These are phyloP conservation scores for Leccinum olivaceopallidum DNA, from an alignment of 768 basidiomycete species.

Conservation along the genomic window DNA sequence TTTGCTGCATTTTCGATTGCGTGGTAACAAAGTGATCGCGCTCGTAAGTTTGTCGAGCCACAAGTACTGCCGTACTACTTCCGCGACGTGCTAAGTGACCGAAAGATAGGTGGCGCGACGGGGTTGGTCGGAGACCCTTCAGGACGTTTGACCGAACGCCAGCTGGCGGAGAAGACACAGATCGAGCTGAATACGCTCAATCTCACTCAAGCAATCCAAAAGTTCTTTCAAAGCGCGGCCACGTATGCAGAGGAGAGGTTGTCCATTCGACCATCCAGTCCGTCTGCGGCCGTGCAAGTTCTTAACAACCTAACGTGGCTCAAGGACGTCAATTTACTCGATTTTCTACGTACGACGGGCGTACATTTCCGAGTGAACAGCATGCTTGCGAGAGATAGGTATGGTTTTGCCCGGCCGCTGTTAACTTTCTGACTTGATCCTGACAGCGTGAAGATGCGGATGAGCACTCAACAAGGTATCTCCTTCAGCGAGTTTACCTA, in stretches of 20 bases:
- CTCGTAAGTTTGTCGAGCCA: constrained; percentile 55
- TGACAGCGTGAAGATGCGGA: constrained; percentile 76
- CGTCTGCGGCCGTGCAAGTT: constrained; percentile 37
- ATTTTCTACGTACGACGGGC: constrained; percentile 84
- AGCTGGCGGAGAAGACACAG: constrained; percentile 56
- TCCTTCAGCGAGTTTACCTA: constrained; percentile 99
- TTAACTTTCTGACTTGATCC: constrained; percentile 9
- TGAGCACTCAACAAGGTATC: constrained; percentile 79
- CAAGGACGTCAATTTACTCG: constrained; percentile 66
- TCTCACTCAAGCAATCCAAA: constrained; percentile 64
- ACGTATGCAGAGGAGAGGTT: constrained; percentile 53
- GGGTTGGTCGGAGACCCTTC: constrained; percentile 98
- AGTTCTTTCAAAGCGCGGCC: constrained; percentile 69
- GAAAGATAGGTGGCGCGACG: constrained; percentile 92
- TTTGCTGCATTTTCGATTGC: constrained; percentile 82
- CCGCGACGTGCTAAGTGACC: neutral
- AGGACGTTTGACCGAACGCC: constrained; percentile 80
- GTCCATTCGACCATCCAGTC: constrained; percentile 7
- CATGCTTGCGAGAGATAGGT: constrained; percentile 94
- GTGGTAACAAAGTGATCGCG: constrained; percentile 82
- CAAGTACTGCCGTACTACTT: neutral
- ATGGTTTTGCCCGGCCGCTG: constrained; percentile 18
- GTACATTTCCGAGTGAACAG: constrained; percentile 78
- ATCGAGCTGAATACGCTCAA: constrained; percentile 65
- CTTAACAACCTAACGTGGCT: constrained; percentile 82